These are phyloP conservation scores for Phytophthora niederhauseri DNA, from an alignment of 352 stramenopile species.

Conservation along the genomic window DNA sequence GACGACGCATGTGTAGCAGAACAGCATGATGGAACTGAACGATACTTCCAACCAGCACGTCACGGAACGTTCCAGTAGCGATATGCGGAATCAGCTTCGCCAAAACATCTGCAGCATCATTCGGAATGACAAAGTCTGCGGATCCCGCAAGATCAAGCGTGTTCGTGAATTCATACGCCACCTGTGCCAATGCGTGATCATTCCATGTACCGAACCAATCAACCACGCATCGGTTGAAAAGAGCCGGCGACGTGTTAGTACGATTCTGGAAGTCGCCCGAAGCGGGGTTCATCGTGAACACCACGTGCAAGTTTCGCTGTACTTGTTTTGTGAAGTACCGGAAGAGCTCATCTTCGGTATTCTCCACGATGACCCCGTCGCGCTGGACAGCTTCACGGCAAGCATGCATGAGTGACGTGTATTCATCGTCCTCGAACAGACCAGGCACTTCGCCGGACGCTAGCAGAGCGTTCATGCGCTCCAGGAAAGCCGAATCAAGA, in stretches of 20 bases:
- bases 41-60: conserved; percentile 83
- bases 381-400: conserved; percentile 95
- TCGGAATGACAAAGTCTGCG: conserved; percentile 64
- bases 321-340: conserved; percentile 98
- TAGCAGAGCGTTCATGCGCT: conserved; percentile 99
- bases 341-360: conserved; percentile 96
- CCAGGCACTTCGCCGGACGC: conserved; percentile 99
- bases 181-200: conserved; percentile 97
- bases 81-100: conserved; percentile 72
- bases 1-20: conserved; percentile 81
- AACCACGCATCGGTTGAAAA: conserved; percentile 99
- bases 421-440: conserved; percentile 99
- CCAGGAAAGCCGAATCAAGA: conserved; percentile 98
- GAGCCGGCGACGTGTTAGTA: conserved; percentile 98
- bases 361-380: conserved; percentile 89
- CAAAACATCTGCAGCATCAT: conserved; percentile 57
- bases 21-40: conserved; percentile 91
- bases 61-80: conserved; percentile 70
- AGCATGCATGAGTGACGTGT: conserved; percentile 96
- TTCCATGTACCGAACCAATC: conserved; percentile 99
- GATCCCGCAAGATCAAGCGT: conserved; percentile 94
- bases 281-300: conserved; percentile 99
- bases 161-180: conserved; percentile 98
- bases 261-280: conserved; percentile 96
- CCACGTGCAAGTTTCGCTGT: conserved; percentile 99